These are phyloP conservation scores for Backusella sp. DNA, from an alignment of 192 early-diverging fungal species.

Conservation along the genomic window DNA sequence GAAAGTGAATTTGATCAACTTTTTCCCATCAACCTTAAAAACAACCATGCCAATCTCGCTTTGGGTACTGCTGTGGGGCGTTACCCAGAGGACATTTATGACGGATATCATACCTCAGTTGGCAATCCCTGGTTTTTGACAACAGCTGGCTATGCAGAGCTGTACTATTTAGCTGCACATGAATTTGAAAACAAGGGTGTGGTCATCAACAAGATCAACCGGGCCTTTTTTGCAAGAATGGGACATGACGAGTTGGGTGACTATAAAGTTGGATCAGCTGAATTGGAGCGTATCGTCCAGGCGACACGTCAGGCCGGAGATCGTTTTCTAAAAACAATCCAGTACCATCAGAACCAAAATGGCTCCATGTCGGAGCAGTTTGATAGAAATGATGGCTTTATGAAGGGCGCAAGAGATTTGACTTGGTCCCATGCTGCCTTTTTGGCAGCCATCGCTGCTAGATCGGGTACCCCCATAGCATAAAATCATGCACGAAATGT, in stretches of 20 bases:
- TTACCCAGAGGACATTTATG: constrained; percentile 76
- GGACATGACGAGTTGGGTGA: constrained; percentile 20
- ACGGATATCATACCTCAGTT: constrained; percentile 49
- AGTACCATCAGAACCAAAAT: constrained; percentile 46
- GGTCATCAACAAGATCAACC: constrained; percentile 34
- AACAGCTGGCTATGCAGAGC: constrained; percentile 61
- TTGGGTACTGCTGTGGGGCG: constrained; percentile 62
- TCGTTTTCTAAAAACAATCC: constrained; percentile 54
- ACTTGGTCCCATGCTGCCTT: constrained; percentile 75
- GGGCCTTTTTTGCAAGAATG: constrained; percentile 24
- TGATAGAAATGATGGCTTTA: constrained; percentile 49
- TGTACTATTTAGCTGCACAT: constrained; percentile 51
- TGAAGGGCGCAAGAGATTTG: constrained; percentile 62
- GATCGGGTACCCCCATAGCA: constrained; percentile 12
- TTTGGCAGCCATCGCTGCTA: constrained; percentile 36
- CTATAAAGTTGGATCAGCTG: neutral
- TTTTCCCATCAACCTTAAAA: constrained; percentile 47
- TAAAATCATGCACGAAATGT: neutral
- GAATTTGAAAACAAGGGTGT: constrained; percentile 19
- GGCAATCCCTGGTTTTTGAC: constrained; percentile 81
- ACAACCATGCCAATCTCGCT: neutral
- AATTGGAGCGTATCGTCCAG: constrained; percentile 32
- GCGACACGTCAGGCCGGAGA: constrained; percentile 51
- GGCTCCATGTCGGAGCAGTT: constrained; percentile 68
- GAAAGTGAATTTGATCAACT: constrained; percentile 27